Percentiles rank a stretch among this genome's conserved stretches.
These are phyloP conservation scores for Penicillium sp. DNA, from an alignment of 2,329 filamentous ascomycete species.

Conservation along the genomic window DNA sequence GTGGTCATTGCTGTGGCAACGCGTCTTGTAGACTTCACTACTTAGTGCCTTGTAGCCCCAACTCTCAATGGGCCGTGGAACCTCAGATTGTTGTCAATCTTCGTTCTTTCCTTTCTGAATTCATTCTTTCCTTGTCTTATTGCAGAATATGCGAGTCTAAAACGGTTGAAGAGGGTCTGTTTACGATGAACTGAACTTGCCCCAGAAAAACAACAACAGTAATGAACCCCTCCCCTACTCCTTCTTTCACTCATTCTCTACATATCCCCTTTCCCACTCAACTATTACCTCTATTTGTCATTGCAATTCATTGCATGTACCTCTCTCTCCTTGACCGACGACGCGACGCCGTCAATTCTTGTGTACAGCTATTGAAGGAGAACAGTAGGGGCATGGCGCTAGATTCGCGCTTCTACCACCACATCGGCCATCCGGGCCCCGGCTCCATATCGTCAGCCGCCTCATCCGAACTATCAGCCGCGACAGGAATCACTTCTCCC, in stretches of 20 bases:
- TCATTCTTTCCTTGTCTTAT: conserved; percentile 3
- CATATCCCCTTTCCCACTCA: conserved; percentile 2
- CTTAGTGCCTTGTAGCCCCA: conserved; percentile 1
- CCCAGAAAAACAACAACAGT: conserved; percentile 21
- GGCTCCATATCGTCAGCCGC: conserved; percentile 36
- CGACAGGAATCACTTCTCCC: conserved; percentile 37
- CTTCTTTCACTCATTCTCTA: conserved; percentile 12
- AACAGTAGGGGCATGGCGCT: conserved; percentile 40
- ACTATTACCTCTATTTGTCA: conserved; percentile 16
- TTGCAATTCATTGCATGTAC: conserved; percentile 40
- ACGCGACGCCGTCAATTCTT: conserved; percentile 39
- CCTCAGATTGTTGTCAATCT: neutral
- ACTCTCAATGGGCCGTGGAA: neutral
- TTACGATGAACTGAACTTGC: conserved; percentile 11
- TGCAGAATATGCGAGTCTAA: conserved; percentile 1
- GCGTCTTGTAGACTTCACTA: neutral
- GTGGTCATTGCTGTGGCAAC: conserved; percentile 32
- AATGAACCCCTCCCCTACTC: conserved; percentile 16
- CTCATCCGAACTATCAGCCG: conserved; percentile 32
- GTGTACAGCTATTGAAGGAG: conserved; percentile 40
- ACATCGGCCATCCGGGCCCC: conserved; percentile 30
- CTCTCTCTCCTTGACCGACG: conserved; percentile 37
- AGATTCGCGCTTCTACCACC: conserved; percentile 41
- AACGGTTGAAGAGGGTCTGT: neutral
- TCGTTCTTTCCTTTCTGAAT: conserved; percentile 10